A percentile compares a stretch with the other conserved stretches of the same genome.
Conservation (phyloP, 179 eudicot genomes). For the Heliamphora pulchella region DNA sequence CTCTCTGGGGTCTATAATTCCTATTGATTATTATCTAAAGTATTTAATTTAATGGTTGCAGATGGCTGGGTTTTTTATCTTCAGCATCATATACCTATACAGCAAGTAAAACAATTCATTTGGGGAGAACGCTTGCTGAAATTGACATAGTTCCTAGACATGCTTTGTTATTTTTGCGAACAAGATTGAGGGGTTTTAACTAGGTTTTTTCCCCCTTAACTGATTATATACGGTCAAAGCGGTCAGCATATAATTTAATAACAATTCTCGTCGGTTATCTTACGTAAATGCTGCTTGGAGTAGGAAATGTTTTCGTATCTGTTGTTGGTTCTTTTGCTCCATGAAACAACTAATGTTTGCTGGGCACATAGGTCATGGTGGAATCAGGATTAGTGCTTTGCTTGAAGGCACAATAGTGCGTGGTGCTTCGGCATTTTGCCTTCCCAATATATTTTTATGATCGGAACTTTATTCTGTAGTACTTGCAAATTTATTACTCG, state of each 20-base stretch:
- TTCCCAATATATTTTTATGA: too few species aligned
- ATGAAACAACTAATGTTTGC: too few species aligned
- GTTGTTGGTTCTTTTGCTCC: not conserved
- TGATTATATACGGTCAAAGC: not conserved
- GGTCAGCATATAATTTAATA: not conserved
- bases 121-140: not conserved
- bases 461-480: too few species aligned
- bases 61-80: conserved; percentile 51
- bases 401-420: too few species aligned
- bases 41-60: conserved; percentile 20
- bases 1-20: too few species aligned
- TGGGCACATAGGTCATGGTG: too few species aligned
- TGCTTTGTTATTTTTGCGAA: not conserved
- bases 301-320: not conserved
- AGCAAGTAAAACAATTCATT: conserved; percentile 26
- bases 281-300: not conserved
- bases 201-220: not conserved
- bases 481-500: too few species aligned
- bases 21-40: not conserved
- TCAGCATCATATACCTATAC: conserved; percentile 39
- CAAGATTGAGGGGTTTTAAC: not conserved
- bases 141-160: not conserved
- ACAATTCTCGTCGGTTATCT: not conserved
- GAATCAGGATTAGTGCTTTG: too few species aligned
- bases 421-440: too few species aligned